Evolutionary conservation across 768 basidiomycete genomes (phyloP), one percentile per base, ranked within the genome.

Genomic region (Boletus rubescentipes): DNA sequence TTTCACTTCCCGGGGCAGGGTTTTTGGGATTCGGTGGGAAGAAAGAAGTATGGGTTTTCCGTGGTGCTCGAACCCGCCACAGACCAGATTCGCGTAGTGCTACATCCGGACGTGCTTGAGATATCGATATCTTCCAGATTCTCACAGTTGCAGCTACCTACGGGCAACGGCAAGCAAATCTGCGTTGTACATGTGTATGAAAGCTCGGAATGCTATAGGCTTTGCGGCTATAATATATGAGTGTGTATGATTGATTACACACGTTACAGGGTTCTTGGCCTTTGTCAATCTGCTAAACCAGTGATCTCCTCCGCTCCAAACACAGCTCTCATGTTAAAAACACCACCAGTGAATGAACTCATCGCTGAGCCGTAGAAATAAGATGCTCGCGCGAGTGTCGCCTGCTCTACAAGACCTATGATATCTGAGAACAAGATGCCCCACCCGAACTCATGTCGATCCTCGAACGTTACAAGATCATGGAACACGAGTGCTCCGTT

Each of bases 1-100:
- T 91, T n/a, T 80, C 83, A 0, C 77, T 91, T 62, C 82, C 76
- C 2, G 62, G 70, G 6, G 52, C 62, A 11, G 72, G 73, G 5
- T 57, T 75, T 29, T 60, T 77, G 44, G 72, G 73, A 21, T 62
- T 80, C 23, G 69, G 73, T 15, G 62, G 68, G 15, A 75, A 77
- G 53, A 80, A 76, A 61, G 87, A 89, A 65, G 61, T 87, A 15
- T 81, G 87, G 72, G 74, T 90, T 23, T 88, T 90, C 74, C 79
- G 78, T 59, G 75, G 83, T 46, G 60, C 49, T 36, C 63, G 61
- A 54, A 51, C 54, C 51, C 71, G 62, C 49, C 58, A 70, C 49
- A 61, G 68, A 47, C 42, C 65, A 18, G 71, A 69, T 42, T 68
- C 69, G 9, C 67, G 68, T 14, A 55, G 34, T 49, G 61, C 51